Evolutionary conservation across 106 monocot species (phyloP).

Genomic region (Dactylorhiza incarnata): DNA sequence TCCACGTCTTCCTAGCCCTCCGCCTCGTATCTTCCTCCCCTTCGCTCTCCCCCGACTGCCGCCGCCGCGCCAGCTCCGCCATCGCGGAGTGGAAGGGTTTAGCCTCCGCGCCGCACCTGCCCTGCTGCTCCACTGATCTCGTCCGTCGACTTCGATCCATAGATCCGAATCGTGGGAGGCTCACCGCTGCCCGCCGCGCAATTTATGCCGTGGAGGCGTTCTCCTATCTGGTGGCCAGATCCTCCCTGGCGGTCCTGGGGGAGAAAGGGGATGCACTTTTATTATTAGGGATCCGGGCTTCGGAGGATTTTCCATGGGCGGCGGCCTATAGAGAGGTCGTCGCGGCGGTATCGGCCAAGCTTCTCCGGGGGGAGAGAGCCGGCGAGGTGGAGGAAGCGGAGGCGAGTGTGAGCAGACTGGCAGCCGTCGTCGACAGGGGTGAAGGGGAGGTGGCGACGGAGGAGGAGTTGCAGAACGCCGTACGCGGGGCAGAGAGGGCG

Average conservation of each 20-base stretch:
- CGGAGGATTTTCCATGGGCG: slow-evolving; percentile 41
- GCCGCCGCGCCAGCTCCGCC: slow-evolving; percentile 11
- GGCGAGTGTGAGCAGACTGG: slow-evolving; percentile 12
- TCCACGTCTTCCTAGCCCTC: slow-evolving; percentile 37
- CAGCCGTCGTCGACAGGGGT: slow-evolving; percentile 5
- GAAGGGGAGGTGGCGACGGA: too few relatives aligned
- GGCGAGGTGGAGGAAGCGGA: slow-evolving; percentile 33
- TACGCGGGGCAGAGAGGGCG: slow-evolving; percentile 16
- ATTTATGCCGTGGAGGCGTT: slow-evolving; percentile 57
- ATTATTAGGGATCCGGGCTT: not conserved
- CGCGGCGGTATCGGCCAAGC: slow-evolving; percentile 12
- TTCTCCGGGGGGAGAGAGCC: not conserved
- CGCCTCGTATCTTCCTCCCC: slow-evolving; percentile 24
- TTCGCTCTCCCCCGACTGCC: not conserved
- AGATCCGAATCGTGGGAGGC: slow-evolving; percentile 14
- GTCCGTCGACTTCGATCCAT: not conserved
- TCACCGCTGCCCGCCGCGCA: slow-evolving; percentile 24
- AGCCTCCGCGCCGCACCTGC: not conserved
- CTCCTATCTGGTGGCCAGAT: slow-evolving; percentile 28
- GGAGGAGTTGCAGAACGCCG: slow-evolving; percentile 11
- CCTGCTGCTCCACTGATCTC: not conserved
- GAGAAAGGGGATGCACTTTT: slow-evolving; percentile 10
- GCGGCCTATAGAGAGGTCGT: slow-evolving; percentile 30
- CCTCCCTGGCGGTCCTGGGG: slow-evolving; percentile 18
- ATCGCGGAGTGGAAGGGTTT: slow-evolving; percentile 9